Conservation (phyloP, 2,329 filamentous ascomycete species). For the Talaromyces sp. region DNA sequence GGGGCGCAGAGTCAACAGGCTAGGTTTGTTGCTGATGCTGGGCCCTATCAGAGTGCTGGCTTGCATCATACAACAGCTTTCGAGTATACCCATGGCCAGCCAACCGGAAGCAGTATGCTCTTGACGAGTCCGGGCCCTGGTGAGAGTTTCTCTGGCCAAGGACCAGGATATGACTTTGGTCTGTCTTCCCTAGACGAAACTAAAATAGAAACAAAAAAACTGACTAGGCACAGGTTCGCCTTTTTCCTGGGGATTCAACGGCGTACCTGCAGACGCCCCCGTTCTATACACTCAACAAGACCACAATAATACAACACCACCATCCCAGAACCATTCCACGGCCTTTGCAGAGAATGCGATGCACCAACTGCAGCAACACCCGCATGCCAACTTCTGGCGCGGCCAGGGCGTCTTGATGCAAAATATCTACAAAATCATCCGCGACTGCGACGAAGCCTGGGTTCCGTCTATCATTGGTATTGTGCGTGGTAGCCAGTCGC, state of each 20-base stretch:
- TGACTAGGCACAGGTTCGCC: not conserved
- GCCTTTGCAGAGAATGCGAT: not conserved
- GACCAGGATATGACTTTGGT: not conserved
- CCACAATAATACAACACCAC: not conserved
- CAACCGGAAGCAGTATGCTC: not conserved
- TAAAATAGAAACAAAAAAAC: not conserved
- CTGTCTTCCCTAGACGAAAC: not conserved
- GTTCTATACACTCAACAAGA: not conserved
- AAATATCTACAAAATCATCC: slow-evolving; percentile 23
- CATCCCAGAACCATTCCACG: not conserved
- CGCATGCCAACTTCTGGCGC: slow-evolving; percentile 19
- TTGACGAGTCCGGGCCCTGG: not conserved
- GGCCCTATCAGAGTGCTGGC: not conserved
- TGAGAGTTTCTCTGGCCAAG: not conserved
- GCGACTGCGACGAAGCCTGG: slow-evolving; percentile 22
- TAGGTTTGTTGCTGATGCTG: not conserved
- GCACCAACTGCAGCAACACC: slow-evolving; percentile 10
- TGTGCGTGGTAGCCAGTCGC: slow-evolving; percentile 22
- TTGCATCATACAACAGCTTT: not conserved
- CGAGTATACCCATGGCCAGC: not conserved
- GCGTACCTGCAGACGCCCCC: not conserved
- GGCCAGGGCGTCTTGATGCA: slow-evolving; percentile 22
- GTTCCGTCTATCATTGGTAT: slow-evolving; percentile 24
- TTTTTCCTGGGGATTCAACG: not conserved
- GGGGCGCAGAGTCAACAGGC: not conserved